phyloP scores from a whole-genome alignment of 179 eudicot genomes.

The Amaranthus tricolor region DNA sequence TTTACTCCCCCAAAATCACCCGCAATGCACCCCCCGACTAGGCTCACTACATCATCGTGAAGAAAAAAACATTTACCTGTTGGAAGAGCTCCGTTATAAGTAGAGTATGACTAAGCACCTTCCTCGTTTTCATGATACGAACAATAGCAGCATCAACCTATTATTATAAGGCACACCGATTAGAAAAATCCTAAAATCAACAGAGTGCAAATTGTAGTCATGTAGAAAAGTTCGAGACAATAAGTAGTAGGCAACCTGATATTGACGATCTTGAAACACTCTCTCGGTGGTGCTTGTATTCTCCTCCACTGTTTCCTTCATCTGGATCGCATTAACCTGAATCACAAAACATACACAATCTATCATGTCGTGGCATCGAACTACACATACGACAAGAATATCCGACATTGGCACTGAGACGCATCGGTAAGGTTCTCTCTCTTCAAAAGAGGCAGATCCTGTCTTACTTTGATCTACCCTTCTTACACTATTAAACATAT shows the following conservation, averaged over 20 bases:
- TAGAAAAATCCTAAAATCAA: background rate
- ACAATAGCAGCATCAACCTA: conserved; percentile 99
- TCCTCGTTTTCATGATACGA: conserved; percentile 97
- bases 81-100: conserved; percentile 95
- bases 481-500: too few species aligned
- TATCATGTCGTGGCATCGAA: background rate
- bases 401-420: too few species aligned
- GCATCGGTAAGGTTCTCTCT: background rate
- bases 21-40: too few species aligned
- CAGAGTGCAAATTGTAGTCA: background rate
- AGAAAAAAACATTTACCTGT: conserved; percentile 53
- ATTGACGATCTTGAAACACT: conserved; percentile 99
- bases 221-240: background rate
- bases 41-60: too few species aligned
- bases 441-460: too few species aligned
- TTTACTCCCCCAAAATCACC: background rate
- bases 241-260: conserved; percentile 55
- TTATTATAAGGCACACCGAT: background rate
- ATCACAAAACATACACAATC: conserved; percentile 20
- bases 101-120: conserved; percentile 93
- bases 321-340: conserved; percentile 98
- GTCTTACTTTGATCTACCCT: too few species aligned
- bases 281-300: conserved; percentile 94
- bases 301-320: conserved; percentile 99
- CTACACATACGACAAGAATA: background rate